These are phyloP conservation scores for Melanogaster broomeanus DNA, from an alignment of 768 basidiomycete genomes.

Conservation along the genomic window DNA sequence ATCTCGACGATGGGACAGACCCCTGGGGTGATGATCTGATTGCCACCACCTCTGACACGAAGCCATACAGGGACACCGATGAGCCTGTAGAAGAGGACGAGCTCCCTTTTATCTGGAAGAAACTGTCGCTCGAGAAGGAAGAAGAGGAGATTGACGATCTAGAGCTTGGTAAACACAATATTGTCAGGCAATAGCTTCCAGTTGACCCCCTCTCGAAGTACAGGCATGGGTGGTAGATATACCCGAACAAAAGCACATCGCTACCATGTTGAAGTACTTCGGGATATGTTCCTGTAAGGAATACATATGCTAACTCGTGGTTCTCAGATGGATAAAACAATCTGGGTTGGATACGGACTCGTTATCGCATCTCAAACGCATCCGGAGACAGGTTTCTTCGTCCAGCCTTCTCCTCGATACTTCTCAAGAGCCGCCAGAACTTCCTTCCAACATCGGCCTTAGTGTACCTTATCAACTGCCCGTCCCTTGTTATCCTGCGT, in stretches of 20 bases:
- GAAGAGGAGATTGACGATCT: constrained; percentile 65
- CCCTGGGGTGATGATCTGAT: constrained; percentile 1
- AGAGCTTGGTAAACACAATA: constrained; percentile 30
- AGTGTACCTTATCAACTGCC: constrained; percentile 52
- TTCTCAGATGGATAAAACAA: constrained; percentile 67
- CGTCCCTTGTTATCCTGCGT: constrained; percentile 70
- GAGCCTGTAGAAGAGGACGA: constrained; percentile 56
- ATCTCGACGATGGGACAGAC: constrained; percentile 1
- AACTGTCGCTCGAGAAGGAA: constrained; percentile 51
- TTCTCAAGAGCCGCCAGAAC: constrained; percentile 41
- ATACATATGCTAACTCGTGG: not conserved
- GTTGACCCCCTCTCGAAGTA: constrained; percentile 39
- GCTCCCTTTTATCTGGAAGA: constrained; percentile 68
- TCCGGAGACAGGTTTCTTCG: constrained; percentile 53
- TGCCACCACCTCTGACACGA: constrained; percentile 18
- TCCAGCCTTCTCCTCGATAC: constrained; percentile 59
- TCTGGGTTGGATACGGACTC: constrained; percentile 59
- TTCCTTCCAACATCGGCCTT: constrained; percentile 52
- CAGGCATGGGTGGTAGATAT: constrained; percentile 80
- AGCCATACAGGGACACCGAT: constrained; percentile 36
- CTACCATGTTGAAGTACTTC: constrained; percentile 61
- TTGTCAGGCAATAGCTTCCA: not conserved
- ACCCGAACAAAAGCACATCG: constrained; percentile 58
- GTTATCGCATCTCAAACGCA: constrained; percentile 75
- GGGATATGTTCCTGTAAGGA: not conserved